Evolutionary conservation across 2,329 filamentous ascomycete genomes (phyloP).

Genomic region (Lachnellula hyalina): DNA sequence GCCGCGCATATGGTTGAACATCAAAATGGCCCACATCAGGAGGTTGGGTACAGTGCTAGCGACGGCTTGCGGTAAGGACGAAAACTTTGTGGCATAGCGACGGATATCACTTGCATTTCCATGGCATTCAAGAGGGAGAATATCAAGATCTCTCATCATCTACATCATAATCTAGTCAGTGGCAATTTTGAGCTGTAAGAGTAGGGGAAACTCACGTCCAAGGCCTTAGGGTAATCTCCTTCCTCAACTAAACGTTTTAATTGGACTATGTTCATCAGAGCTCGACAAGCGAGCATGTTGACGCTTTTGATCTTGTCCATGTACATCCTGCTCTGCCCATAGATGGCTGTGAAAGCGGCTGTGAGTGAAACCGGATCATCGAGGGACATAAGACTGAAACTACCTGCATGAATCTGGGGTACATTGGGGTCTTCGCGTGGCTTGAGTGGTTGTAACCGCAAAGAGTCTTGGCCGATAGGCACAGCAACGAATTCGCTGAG

Average conservation of each 20-base stretch:
- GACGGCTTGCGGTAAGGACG: slow-evolving; percentile 70
- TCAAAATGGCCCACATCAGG: slow-evolving; percentile 88
- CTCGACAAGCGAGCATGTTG: slow-evolving; percentile 53
- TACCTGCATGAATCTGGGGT: slow-evolving; percentile 30
- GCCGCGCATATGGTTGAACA: slow-evolving; percentile 74
- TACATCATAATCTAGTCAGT: slow-evolving; percentile 29
- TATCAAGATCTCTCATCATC: slow-evolving; percentile 68
- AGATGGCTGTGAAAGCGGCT: slow-evolving; percentile 56
- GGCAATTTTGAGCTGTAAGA: slow-evolving; percentile 2
- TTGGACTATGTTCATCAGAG: slow-evolving; percentile 55
- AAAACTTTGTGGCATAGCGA: slow-evolving; percentile 73
- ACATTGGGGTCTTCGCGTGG: slow-evolving; percentile 16
- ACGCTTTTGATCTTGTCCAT: slow-evolving; percentile 51
- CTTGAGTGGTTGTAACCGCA: slow-evolving; percentile 58
- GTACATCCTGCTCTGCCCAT: slow-evolving; percentile 55
- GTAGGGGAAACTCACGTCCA: slow-evolving; percentile 54
- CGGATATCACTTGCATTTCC: slow-evolving; percentile 78
- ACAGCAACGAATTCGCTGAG: slow-evolving; percentile 84
- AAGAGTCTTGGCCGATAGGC: slow-evolving; percentile 75
- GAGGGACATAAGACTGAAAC: slow-evolving; percentile 58
- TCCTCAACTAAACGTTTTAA: slow-evolving; percentile 55
- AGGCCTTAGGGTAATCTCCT: slow-evolving; percentile 53
- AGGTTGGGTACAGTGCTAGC: slow-evolving; percentile 86
- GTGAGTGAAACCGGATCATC: slow-evolving; percentile 62
- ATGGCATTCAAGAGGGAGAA: slow-evolving; percentile 71